Conservation (phyloP, 805 yeast species). For the Metschnikowia amazonensis region DNA sequence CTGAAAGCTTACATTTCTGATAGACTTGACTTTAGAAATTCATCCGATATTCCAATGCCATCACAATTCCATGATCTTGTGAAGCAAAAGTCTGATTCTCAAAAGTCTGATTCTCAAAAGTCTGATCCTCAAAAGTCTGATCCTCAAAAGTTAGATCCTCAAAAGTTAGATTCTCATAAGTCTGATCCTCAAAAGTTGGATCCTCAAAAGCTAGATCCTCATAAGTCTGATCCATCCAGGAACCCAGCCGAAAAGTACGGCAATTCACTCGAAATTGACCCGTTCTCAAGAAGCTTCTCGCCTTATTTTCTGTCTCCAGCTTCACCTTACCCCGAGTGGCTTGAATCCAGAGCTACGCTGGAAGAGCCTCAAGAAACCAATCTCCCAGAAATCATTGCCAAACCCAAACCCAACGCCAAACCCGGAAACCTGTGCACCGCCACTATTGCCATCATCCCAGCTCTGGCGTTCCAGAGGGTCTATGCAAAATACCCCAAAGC, state of each 20-base stretch:
- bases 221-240: no score
- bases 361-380: neutral
- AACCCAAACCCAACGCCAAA: conserved; percentile 45
- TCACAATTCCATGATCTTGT: no score
- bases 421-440: conserved; percentile 34
- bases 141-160: no score
- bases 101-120: no score
- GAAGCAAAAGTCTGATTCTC: no score
- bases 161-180: no score
- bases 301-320: neutral
- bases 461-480: conserved; percentile 70
- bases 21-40: no score
- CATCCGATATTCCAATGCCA: no score
- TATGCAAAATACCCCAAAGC: conserved; percentile 78
- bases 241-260: neutral
- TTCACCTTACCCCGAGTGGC: neutral
- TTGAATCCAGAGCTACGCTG: neutral
- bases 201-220: no score
- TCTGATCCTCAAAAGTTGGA: no score
- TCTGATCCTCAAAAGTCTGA: no score
- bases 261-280: neutral
- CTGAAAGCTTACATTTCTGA: no score
- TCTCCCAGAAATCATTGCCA: conserved; percentile 56
- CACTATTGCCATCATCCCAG: conserved; percentile 90
- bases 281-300: neutral